Base-by-base conservation (phyloP, 805 yeast genomes). In the Metschnikowia continentalis region DNA sequence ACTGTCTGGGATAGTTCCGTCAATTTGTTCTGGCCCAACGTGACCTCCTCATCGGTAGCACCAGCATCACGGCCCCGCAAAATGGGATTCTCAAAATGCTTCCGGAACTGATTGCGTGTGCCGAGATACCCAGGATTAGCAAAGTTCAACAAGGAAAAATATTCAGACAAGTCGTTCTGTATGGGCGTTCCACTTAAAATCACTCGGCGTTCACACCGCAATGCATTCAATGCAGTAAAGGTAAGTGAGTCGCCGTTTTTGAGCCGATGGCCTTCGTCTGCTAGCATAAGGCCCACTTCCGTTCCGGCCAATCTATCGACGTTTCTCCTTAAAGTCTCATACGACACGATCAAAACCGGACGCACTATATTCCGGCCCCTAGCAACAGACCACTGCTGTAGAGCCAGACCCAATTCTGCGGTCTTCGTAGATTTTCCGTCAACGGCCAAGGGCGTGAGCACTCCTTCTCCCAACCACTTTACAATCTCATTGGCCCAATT, bases 401-500 rank as follows among this genome's bases (percentile, higher is more conserved):
- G 72, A 1, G 89, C 84, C 15, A 76, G 77, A 1, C 83, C 82
- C 11, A 92, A 79, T 17, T 88, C 91, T 0, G 79, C 69, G 3
- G 85, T 74, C 56, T 88, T 88, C 7, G 88, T 85, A 36, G 84
- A 76, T 63, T 90, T 91, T 10, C 99, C 99, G 65, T 94, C 98
- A 13, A 89, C 83, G 0, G 97, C 96, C 48, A 94, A 72, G 0
- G 97, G 94, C 1, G 94, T 83, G 6, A 92, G 64, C 0, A 88
- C 82, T n/a, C 94, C 96, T 57, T 86, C 87, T 0, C 99, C 99
- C 19, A 92, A 75, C 99, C 99, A 92, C 67, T 92, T 92, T 37
- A 83, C 81, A 47, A 92, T 81, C 69, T 92, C 99, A 64, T 94
- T 92, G 1, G 98, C 98, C 99, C 99, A 92, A 62, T 92, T 92